Evolutionary conservation across 1,284 basidiomycete genomes (phyloP).

Genomic region (Exobasidium rhododendri): DNA sequence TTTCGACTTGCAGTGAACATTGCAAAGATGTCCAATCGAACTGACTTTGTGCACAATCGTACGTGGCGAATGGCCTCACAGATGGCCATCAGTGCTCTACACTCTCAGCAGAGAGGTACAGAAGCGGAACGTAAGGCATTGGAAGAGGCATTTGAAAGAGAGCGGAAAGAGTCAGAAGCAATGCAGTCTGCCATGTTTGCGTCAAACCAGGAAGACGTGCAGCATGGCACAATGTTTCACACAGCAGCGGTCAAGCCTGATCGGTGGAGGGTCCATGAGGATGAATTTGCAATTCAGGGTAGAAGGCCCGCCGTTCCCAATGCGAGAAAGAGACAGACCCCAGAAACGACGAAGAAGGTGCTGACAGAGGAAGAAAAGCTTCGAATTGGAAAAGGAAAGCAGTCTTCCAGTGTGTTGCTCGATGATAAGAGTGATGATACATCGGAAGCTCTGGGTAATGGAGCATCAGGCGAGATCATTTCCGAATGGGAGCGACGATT

Average conservation of each 20-base stretch:
- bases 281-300: not conserved
- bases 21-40: constrained; percentile 9
- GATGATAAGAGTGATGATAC: constrained; percentile 4
- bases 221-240: too few relatives aligned
- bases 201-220: too few relatives aligned
- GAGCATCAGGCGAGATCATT: too few relatives aligned
- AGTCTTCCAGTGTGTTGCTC: not conserved
- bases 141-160: constrained; percentile 5
- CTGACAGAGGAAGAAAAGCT: not conserved
- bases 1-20: constrained; percentile 12
- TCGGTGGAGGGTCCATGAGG: too few relatives aligned
- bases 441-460: not conserved
- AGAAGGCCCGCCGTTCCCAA: not conserved
- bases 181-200: too few relatives aligned
- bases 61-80: constrained; percentile 26
- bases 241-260: too few relatives aligned
- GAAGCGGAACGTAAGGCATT: constrained; percentile 29
- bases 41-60: constrained; percentile 30
- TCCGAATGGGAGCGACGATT: constrained; percentile 23
- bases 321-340: too few relatives aligned
- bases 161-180: too few relatives aligned
- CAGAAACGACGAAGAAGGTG: constrained; percentile 8
- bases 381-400: not conserved
- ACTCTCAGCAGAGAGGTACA: constrained; percentile 28
- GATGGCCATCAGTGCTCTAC: constrained; percentile 29